Conservation (phyloP, 2,329 filamentous ascomycete species). For the Exophiala spinifera region DNA sequence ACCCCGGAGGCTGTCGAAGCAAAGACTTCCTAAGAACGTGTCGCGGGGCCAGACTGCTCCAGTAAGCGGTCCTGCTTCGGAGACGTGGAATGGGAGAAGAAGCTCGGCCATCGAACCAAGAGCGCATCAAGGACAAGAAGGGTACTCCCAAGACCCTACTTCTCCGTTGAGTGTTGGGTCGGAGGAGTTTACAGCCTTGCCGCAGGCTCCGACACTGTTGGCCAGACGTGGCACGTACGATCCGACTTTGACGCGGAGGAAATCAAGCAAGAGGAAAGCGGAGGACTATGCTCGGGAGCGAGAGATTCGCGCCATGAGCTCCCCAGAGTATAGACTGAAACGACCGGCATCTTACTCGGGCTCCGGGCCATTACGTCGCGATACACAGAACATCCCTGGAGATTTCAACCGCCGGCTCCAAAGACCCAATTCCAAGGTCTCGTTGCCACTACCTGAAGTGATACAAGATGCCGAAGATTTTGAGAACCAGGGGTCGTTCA, state of each 20-base stretch:
- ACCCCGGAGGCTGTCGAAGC: conserved; percentile 23
- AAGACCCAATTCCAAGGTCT: conserved; percentile 67
- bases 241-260: conserved; percentile 59
- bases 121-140: conserved; percentile 4
- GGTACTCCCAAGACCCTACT: conserved; percentile 33
- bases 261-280: conserved; percentile 73
- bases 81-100: conserved; percentile 8
- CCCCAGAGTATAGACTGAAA: conserved; percentile 59
- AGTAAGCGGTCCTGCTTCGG: conserved; percentile 5
- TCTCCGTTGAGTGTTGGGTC: conserved; percentile 39
- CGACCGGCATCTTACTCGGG: conserved; percentile 60
- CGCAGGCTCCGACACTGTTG: conserved; percentile 49
- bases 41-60: conserved; percentile 12
- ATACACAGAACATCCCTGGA: conserved; percentile 62
- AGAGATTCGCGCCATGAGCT: conserved; percentile 82
- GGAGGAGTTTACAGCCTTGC: conserved; percentile 41
- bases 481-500: conserved; percentile 73
- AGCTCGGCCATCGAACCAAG: conserved; percentile 3
- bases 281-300: conserved; percentile 76
- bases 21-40: conserved; percentile 13
- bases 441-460: conserved; percentile 71
- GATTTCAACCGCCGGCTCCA: conserved; percentile 56
- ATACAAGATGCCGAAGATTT: conserved; percentile 67
- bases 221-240: conserved; percentile 61
- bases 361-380: conserved; percentile 56